Conservation (phyloP, 139 green algal genomes). For the Chlamydomonas urium region DNA sequence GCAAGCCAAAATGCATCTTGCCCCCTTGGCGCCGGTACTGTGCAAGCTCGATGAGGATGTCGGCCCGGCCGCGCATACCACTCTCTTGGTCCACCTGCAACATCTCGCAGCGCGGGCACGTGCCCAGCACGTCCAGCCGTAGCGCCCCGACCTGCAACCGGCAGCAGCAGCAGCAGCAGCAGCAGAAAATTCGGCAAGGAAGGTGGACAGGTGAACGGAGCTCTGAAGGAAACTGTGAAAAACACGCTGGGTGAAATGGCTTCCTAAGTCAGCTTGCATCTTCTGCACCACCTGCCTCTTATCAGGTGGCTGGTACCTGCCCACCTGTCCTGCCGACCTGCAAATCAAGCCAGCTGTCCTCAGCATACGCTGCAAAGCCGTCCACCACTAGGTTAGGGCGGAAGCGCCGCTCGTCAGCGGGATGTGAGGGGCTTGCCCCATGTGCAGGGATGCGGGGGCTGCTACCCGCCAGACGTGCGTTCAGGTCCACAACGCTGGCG, state of each 20-base stretch:
- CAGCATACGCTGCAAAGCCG: constrained; percentile 44
- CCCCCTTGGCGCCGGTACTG: constrained; percentile 39
- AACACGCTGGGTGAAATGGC: background rate
- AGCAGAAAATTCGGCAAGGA: background rate
- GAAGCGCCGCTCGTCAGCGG: constrained; percentile 35
- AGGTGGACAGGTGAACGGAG: background rate
- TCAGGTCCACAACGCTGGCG: constrained; percentile 58
- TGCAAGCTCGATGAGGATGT: constrained; percentile 34
- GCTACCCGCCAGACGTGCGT: constrained; percentile 15
- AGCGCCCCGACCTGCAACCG: constrained; percentile 7
- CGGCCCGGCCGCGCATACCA: constrained; percentile 19
- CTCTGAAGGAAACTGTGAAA: background rate
- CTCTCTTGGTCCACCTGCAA: constrained; percentile 36
- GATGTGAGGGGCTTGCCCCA: constrained; percentile 6
- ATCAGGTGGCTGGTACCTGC: background rate
- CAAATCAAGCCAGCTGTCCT: constrained; percentile 56
- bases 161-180: background rate
- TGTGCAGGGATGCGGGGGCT: background rate
- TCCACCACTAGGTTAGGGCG: constrained; percentile 71
- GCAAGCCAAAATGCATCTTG: constrained; percentile 40
- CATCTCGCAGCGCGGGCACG: constrained; percentile 46
- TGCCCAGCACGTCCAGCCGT: constrained; percentile 26
- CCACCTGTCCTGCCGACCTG: constrained; percentile 6
- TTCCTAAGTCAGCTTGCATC: background rate
- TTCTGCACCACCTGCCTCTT: background rate